These are phyloP conservation scores for Endocalyx cinctus DNA, from an alignment of 2,329 filamentous ascomycete genomes.

Conservation along the genomic window DNA sequence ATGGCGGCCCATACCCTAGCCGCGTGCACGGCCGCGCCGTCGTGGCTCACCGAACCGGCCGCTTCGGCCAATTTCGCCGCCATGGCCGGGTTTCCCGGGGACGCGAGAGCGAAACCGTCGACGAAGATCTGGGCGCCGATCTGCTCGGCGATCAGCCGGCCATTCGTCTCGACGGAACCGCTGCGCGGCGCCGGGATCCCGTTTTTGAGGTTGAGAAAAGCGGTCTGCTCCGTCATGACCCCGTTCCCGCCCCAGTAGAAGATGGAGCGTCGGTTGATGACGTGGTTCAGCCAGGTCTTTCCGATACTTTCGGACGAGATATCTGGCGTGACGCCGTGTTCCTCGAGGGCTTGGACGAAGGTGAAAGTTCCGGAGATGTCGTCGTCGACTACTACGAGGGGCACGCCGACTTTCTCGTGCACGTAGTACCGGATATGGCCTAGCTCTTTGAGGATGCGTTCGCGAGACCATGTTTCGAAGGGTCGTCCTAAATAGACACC, in stretches of 20 bases:
- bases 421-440: slow-evolving; percentile 30
- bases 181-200: slow-evolving; percentile 29
- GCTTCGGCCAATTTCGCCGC: slow-evolving; percentile 27
- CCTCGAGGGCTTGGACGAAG: slow-evolving; percentile 31
- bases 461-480: slow-evolving; percentile 33
- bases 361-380: slow-evolving; percentile 31
- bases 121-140: slow-evolving; percentile 36
- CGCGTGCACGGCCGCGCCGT: slow-evolving; percentile 32
- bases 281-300: slow-evolving; percentile 28
- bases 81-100: slow-evolving; percentile 23
- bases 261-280: slow-evolving; percentile 25
- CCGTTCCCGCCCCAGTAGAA: slow-evolving; percentile 36
- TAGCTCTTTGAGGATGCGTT: slow-evolving; percentile 25
- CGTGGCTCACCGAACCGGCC: slow-evolving; percentile 32
- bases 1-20: slow-evolving; percentile 34
- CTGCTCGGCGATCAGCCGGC: slow-evolving; percentile 29
- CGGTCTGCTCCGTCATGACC: slow-evolving; percentile 34
- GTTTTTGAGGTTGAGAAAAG: slow-evolving; percentile 31
- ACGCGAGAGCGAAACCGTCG: slow-evolving; percentile 31
- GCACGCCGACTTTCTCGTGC: slow-evolving; percentile 21
- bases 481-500: slow-evolving; percentile 34
- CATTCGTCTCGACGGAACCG: slow-evolving; percentile 24
- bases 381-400: slow-evolving; percentile 29
- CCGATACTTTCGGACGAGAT: slow-evolving; percentile 19
- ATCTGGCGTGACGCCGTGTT: slow-evolving; percentile 17